Evolutionary conservation across 768 basidiomycete genomes (phyloP).

Genomic region (Termitomyces heimii): DNA sequence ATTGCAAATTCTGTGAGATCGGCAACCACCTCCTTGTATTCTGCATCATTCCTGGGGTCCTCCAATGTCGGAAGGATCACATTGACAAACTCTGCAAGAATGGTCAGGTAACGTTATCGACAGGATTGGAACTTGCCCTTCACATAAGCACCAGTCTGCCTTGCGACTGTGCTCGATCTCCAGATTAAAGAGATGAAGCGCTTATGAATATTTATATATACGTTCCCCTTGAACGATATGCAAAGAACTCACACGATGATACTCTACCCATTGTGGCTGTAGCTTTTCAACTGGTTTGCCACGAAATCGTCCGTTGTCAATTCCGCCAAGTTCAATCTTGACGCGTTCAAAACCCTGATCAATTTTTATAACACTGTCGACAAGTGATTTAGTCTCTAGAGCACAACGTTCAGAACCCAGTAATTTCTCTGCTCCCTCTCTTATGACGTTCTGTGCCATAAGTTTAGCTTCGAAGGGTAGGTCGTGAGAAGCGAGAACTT

Average conservation of each 20-base stretch:
- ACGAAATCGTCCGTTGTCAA: constrained; percentile 1
- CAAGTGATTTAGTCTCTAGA: constrained; percentile 7
- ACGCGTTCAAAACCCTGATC: constrained; percentile 11
- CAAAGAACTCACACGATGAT: constrained; percentile 3
- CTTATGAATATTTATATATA: neutral
- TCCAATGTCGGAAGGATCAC: constrained; percentile 9
- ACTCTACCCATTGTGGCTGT: constrained; percentile 4
- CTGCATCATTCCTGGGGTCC: neutral
- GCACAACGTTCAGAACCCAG: neutral
- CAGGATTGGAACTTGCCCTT: neutral
- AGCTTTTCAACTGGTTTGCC: constrained; percentile 7
- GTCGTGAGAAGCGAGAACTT: neutral
- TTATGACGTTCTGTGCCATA: neutral
- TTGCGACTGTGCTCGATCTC: constrained; percentile 3
- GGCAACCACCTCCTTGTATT: constrained; percentile 1
- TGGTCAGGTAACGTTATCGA: neutral
- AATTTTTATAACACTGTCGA: constrained; percentile 6
- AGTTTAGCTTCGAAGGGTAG: neutral
- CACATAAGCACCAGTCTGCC: constrained; percentile 3
- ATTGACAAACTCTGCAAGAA: constrained; percentile 6
- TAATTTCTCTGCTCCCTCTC: neutral
- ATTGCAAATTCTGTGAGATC: constrained; percentile 7
- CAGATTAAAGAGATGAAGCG: constrained; percentile 6
- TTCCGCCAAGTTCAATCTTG: constrained; percentile 4
- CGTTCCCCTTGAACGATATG: neutral